A percentile compares a stretch with the other conserved stretches of the same genome.
These are phyloP conservation scores for Geotrichum carabidarum DNA, from an alignment of 1,139 yeast genomes.

Conservation along the genomic window DNA sequence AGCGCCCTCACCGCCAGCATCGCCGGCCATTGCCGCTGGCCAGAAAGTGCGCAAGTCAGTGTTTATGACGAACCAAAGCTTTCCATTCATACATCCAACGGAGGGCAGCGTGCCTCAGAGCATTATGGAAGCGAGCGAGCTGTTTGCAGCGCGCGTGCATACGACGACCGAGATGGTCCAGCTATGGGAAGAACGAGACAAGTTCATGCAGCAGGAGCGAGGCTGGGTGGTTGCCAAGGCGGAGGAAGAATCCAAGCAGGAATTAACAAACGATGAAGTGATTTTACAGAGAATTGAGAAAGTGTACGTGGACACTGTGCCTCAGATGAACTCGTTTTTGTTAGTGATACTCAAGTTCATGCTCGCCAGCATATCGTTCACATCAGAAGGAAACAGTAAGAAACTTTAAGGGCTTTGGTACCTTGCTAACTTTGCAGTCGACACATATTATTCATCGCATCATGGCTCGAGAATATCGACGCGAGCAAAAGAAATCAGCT, in stretches of 20 bases:
- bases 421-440: constrained; percentile 11
- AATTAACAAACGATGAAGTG: constrained; percentile 33
- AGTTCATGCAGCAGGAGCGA: constrained; percentile 70
- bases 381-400: constrained; percentile 17
- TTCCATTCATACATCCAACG: constrained; percentile 73
- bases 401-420: neutral
- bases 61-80: constrained; percentile 71
- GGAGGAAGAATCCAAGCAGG: constrained; percentile 10
- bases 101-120: constrained; percentile 58
- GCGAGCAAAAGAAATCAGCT: constrained; percentile 57
- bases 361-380: constrained; percentile 40
- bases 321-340: constrained; percentile 58
- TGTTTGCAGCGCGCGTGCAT: constrained; percentile 57
- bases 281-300: constrained; percentile 56
- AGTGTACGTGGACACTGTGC: constrained; percentile 51
- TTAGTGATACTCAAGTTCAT: constrained; percentile 61
- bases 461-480: constrained; percentile 32
- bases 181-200: constrained; percentile 63
- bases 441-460: constrained; percentile 16
- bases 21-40: constrained; percentile 50
- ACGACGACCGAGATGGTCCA: constrained; percentile 64
- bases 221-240: constrained; percentile 45
- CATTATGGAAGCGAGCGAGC: constrained; percentile 67
- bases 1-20: constrained; percentile 74
- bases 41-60: constrained; percentile 60